A percentile compares a stretch with the other conserved stretches of the same genome.
These are phyloP conservation scores for Podochytrium sp. DNA, from an alignment of 192 early-diverging fungal genomes.

Conservation along the genomic window DNA sequence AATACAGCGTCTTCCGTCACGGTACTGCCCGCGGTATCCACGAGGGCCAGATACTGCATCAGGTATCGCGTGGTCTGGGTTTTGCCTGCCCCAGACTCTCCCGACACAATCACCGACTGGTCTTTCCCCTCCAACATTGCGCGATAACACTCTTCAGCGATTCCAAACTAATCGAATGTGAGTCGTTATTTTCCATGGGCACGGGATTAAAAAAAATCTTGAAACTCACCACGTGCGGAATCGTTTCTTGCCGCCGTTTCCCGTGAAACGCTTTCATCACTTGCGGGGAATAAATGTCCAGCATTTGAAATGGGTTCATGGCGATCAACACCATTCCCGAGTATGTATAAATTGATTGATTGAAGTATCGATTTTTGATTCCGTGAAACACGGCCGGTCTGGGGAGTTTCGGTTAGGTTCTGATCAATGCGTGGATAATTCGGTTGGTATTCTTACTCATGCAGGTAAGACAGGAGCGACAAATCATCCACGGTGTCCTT, in stretches of 20 bases:
- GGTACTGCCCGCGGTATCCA: slow-evolving; percentile 35
- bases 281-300: slow-evolving; percentile 74
- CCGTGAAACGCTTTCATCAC: slow-evolving; percentile 71
- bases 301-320: slow-evolving; percentile 83
- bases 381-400: slow-evolving; percentile 29
- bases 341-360: slow-evolving; percentile 82
- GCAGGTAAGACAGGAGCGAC: slow-evolving; percentile 32
- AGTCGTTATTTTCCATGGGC: not conserved
- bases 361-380: slow-evolving; percentile 21
- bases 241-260: slow-evolving; percentile 77
- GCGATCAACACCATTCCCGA: slow-evolving; percentile 94
- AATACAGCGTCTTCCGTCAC: slow-evolving; percentile 45
- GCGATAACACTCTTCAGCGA: slow-evolving; percentile 91
- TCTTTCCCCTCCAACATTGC: slow-evolving; percentile 87
- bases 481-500: slow-evolving; percentile 30
- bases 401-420: not conserved
- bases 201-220: not conserved
- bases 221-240: slow-evolving; percentile 72
- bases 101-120: slow-evolving; percentile 92
- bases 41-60: slow-evolving; percentile 81
- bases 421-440: not conserved
- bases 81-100: slow-evolving; percentile 94
- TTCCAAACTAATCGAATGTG: slow-evolving; percentile 64
- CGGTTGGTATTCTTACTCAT: slow-evolving; percentile 14
- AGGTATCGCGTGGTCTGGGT: slow-evolving; percentile 88